Base-by-base conservation (phyloP, 208 protist species). In the Leishmania aethiopica region DNA sequence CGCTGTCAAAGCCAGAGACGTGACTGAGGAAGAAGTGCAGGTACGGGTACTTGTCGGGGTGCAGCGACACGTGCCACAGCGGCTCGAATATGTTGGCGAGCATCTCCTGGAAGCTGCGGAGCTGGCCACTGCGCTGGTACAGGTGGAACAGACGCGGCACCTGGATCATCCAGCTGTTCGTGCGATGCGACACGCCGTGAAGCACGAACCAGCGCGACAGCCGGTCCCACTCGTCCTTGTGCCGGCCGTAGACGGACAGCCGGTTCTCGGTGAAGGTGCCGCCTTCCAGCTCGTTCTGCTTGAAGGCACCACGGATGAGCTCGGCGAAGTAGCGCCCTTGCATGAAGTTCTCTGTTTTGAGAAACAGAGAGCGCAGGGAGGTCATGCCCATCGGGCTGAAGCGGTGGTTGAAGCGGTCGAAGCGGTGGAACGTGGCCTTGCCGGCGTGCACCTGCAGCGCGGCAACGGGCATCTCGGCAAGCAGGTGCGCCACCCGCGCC, bases 151-250 rank as follows among this genome's bases (percentile, higher is more conserved):
- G 89, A 7, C 98, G 89, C 11, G 97, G 98, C 2, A 99, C 90
- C 86, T 99, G 99, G 40, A 99, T 95, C 79, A 99, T 94, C 99
- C 99, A 99, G 42, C 96, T 85, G 75, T 99, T 98, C 74, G 99
- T 99, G 28, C 84, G 84, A 76, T 96, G 97, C 47, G 92, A 92
- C 84, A 99, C 88, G 49, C 93, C 87, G 85, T 99, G 94, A 67
- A 94, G 84, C 72, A 92, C 86, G 62, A 96, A 92, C 94, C 95
- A 98, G 25, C 84, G 70, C 49, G 94, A 87, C 49, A 98, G 88
- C 10, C 82, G 77, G 40, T 92, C 87, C 93, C 95, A 98, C 84
- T 98, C 95, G 32, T 79, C 57, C 47, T 51, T 74, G 7, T 66
- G 25, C 40, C 89, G 84, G 13, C 95, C 95, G 82, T 96, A 97